These are phyloP conservation scores for Alternaria arbusti DNA, from an alignment of 2,329 filamentous ascomycete species.

Conservation along the genomic window DNA sequence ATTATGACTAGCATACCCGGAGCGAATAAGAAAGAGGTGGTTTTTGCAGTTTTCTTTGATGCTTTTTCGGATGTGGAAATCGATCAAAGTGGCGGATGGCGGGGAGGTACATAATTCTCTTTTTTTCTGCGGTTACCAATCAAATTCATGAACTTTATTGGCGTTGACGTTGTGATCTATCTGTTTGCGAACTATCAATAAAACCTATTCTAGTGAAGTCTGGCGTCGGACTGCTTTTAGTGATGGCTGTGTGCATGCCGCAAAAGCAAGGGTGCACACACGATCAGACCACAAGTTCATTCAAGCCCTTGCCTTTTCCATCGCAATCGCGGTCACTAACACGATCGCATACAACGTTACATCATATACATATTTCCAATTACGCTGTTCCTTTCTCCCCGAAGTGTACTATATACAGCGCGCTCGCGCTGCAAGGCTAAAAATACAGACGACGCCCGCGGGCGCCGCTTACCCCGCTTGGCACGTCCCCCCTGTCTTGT, in stretches of 20 bases:
- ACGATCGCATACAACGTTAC: not conserved
- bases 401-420: constrained; percentile 1
- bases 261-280: constrained; percentile 1
- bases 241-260: constrained; percentile 5
- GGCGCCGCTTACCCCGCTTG: constrained; percentile 4
- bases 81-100: constrained; percentile 1
- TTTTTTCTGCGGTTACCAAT: constrained; percentile 4
- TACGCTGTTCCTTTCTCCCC: not conserved
- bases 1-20: constrained; percentile 46
- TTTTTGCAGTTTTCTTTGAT: constrained; percentile 19
- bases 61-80: constrained; percentile 1
- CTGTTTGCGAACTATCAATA: not conserved
- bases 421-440: not conserved
- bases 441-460: not conserved
- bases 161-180: not conserved
- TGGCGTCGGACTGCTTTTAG: constrained; percentile 1
- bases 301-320: not conserved
- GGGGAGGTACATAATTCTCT: constrained; percentile 11
- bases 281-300: constrained; percentile 14
- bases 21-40: constrained; percentile 31
- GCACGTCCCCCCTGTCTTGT: not conserved
- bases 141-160: constrained; percentile 5
- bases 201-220: not conserved
- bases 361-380: not conserved
- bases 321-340: not conserved